These are phyloP conservation scores for Paecilomyces formosus DNA, from an alignment of 2,329 filamentous ascomycete genomes.

Conservation along the genomic window DNA sequence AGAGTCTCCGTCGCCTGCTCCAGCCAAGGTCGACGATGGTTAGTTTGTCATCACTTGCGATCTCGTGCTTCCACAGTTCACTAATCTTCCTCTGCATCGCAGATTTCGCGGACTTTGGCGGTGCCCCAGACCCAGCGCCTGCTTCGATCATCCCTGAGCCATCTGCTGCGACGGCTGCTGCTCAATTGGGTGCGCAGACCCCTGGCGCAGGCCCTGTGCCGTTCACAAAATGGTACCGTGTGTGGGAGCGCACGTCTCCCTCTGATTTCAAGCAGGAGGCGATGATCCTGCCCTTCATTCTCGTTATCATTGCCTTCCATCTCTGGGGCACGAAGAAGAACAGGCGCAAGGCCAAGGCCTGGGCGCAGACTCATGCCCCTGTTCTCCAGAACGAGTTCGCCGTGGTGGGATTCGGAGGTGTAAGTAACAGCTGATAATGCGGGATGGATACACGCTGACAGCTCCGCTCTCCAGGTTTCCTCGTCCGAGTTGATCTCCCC, in stretches of 20 bases:
- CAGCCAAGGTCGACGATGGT: constrained; percentile 30
- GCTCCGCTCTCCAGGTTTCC: constrained; percentile 25
- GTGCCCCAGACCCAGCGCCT: constrained; percentile 60
- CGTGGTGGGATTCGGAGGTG: constrained; percentile 68
- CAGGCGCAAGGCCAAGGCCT: constrained; percentile 68
- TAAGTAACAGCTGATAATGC: constrained; percentile 38
- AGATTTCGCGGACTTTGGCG: constrained; percentile 95
- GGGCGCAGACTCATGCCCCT: constrained; percentile 68
- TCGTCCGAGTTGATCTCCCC: constrained; percentile 38
- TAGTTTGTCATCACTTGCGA: constrained; percentile 10
- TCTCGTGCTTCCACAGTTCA: constrained; percentile 17
- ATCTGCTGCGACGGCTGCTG: constrained; percentile 28
- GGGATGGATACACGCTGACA: constrained; percentile 39
- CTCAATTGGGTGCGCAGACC: constrained; percentile 38
- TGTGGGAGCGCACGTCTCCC: constrained; percentile 81
- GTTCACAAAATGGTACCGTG: constrained; percentile 93
- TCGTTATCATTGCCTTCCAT: constrained; percentile 69
- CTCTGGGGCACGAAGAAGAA: constrained; percentile 75
- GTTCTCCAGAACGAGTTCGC: constrained; percentile 75
- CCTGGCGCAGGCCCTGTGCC: constrained; percentile 50
- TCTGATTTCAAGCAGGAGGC: constrained; percentile 85
- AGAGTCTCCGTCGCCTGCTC: constrained; percentile 18
- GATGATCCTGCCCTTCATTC: constrained; percentile 67
- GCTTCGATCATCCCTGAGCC: constrained; percentile 39
- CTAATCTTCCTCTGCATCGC: constrained; percentile 6